These are phyloP conservation scores for Trichoderma cornu-damae DNA, from an alignment of 2,329 filamentous ascomycete species.

Conservation along the genomic window DNA sequence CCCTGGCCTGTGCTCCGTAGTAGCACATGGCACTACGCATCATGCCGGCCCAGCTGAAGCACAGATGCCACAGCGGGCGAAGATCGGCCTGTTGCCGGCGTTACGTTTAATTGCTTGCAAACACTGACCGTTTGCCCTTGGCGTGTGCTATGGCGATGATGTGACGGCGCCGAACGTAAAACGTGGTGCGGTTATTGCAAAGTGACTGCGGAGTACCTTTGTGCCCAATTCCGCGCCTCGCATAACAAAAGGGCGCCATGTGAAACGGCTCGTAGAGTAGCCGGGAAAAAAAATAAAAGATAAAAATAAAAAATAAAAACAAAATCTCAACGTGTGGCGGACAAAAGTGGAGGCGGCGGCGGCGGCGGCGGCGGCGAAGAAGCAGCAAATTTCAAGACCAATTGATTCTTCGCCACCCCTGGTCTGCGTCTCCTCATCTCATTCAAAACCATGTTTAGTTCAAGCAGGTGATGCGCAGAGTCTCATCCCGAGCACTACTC, in stretches of 20 bases:
- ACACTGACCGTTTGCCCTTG: slow-evolving; percentile 5
- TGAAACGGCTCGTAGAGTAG: background rate
- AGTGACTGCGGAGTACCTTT: background rate
- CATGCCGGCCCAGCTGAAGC: background rate
- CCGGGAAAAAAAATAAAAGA: background rate
- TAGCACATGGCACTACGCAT: background rate
- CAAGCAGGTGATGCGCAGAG: background rate
- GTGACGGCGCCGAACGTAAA: background rate
- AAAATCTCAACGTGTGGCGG: background rate
- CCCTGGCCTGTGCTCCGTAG: background rate
- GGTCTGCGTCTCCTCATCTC: slow-evolving; percentile 2
- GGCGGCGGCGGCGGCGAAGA: background rate
- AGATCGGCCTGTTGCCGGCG: slow-evolving; percentile 8
- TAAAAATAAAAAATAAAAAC: no score
- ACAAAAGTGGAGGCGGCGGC: background rate
- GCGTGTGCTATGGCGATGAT: background rate
- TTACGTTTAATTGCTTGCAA: slow-evolving; percentile 4
- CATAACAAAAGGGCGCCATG: slow-evolving; percentile 2
- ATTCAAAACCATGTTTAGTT: background rate
- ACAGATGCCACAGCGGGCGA: background rate
- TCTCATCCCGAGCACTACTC: background rate
- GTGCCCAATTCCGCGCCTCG: background rate
- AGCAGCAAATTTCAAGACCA: slow-evolving; percentile 5
- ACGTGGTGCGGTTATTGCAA: background rate
- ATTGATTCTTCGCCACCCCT: background rate